These are phyloP conservation scores for Asterochloris sp. DNA, from an alignment of 139 green algal genomes.

Conservation along the genomic window DNA sequence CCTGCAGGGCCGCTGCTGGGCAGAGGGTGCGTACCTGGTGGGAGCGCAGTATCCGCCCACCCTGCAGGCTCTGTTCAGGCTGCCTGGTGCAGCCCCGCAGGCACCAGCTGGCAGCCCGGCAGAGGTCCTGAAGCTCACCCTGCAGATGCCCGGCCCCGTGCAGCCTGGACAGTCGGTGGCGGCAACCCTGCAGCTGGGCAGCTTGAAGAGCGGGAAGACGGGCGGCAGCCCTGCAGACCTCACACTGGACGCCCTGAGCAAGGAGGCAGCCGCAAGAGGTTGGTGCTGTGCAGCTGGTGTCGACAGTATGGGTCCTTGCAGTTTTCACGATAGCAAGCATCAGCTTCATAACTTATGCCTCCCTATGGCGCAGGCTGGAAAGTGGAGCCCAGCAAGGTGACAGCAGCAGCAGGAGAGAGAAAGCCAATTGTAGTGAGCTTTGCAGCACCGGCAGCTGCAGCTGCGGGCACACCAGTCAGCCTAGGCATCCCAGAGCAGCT, in stretches of 20 bases:
- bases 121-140: not conserved
- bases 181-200: constrained; percentile 34
- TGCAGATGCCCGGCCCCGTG: not conserved
- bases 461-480: not conserved
- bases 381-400: constrained; percentile 27
- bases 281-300: not conserved
- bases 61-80: constrained; percentile 39
- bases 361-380: constrained; percentile 32
- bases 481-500: constrained; percentile 1
- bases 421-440: constrained; percentile 27
- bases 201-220: constrained; percentile 29
- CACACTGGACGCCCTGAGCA: constrained; percentile 18
- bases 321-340: not conserved
- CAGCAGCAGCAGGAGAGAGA: constrained; percentile 38
- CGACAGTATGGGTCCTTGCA: not conserved
- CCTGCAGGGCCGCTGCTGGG: constrained; percentile 39
- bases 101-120: not conserved
- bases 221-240: constrained; percentile 37
- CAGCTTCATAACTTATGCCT: not conserved
- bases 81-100: constrained; percentile 5
- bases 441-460: constrained; percentile 12
- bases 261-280: not conserved
- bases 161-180: constrained; percentile 7
- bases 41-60: constrained; percentile 29
- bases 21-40: constrained; percentile 41